Base-by-base conservation (phyloP, 177 flowering plant genomes). In the Vitis hybrid region DNA sequence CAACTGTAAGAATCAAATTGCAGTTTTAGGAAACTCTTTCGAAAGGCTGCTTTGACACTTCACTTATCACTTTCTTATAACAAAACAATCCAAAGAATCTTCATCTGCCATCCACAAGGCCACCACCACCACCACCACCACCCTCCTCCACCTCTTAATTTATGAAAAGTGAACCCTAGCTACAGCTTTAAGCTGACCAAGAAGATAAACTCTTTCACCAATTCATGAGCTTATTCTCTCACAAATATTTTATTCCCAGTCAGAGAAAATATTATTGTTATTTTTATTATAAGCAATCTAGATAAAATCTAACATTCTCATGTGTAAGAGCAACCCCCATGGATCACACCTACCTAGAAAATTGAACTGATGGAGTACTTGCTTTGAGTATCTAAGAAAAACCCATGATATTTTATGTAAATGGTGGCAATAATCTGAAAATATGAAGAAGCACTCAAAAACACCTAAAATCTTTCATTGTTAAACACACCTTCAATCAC, bases 41-140 rank as follows among this genome's bases (percentile, higher is more conserved):
- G 59, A 69, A 78, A 73, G 74, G 65, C 74, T 70, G 77, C 68
- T 72, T 75, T 72, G 24, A 17, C 33, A 7, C 59, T 71, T 15
- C 58, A 65, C 44, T 69, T 57, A 61, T 57, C 68, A 69, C 70
- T 78, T 78, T 75, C 65, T 68, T 44, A 58, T 72, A 65, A 75
- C 55, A 51, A 62, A 71, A 58, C 55, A 55, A 51, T 10, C 10
- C 2, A 51, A 6, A 15, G 55, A 50, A 71, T 76, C 75, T 67
- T 62, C 69, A 75, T 61, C 15, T 65, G 66, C 70, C 31, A 33
- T 17, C 66, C 73, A 59, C 67, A n/a, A 57, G 6, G 15, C 24
- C 70, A 31, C 33, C 66, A 52, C 67, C 33, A 60, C 59, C 33
- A 24, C 70, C 59, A 17, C n/a, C 49, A 24, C 52, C 66, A 1